Percentiles rank a stretch among this genome's conserved stretches.
Evolutionary conservation across 768 basidiomycete genomes (phyloP).

Genomic region (Sporobolomyces phaffii): DNA sequence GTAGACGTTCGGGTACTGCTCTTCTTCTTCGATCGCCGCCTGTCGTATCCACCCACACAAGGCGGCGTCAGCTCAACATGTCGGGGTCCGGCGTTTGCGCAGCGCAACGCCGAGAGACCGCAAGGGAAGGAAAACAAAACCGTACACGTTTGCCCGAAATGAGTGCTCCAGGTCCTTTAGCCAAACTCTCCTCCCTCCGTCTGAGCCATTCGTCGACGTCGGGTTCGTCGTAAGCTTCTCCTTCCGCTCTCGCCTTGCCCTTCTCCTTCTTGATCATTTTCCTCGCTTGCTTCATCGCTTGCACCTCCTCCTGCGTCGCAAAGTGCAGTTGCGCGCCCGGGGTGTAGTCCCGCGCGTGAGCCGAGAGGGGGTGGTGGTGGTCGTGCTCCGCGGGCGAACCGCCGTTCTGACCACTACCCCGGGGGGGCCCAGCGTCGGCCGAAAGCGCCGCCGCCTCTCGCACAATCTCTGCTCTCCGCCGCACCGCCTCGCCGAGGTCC

Average conservation of each 20-base stretch:
- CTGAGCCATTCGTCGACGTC: conserved; percentile 29
- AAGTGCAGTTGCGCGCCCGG: conserved; percentile 35
- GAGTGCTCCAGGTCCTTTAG: conserved; percentile 24
- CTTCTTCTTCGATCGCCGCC: conserved; percentile 45
- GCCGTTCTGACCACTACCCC: too few species aligned
- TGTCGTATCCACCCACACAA: conserved; percentile 17
- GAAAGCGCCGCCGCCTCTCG: conserved; percentile 31
- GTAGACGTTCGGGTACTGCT: conserved; percentile 76
- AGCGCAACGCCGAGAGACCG: too few species aligned
- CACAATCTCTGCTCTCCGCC: conserved; percentile 53
- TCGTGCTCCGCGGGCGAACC: too few species aligned
- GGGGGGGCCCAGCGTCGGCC: too few species aligned
- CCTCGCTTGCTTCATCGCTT: conserved; percentile 32
- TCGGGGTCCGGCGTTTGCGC: too few species aligned
- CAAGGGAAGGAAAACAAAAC: not conserved
- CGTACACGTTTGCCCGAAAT: conserved; percentile 23
- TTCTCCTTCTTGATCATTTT: conserved; percentile 24
- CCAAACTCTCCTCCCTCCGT: conserved; percentile 23
- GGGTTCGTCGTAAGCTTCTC: not conserved
- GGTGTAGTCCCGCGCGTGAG: conserved; percentile 26
- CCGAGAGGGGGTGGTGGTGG: too few species aligned
- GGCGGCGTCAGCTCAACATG: not conserved
- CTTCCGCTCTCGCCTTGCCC: conserved; percentile 21
- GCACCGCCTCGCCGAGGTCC: conserved; percentile 64
- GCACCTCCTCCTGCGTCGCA: conserved; percentile 26